A percentile compares a stretch with the other conserved stretches of the same genome.
phyloP scores from a whole-genome alignment of 176 grass and related monocot genomes.

The Thinopyrum elongatum region DNA sequence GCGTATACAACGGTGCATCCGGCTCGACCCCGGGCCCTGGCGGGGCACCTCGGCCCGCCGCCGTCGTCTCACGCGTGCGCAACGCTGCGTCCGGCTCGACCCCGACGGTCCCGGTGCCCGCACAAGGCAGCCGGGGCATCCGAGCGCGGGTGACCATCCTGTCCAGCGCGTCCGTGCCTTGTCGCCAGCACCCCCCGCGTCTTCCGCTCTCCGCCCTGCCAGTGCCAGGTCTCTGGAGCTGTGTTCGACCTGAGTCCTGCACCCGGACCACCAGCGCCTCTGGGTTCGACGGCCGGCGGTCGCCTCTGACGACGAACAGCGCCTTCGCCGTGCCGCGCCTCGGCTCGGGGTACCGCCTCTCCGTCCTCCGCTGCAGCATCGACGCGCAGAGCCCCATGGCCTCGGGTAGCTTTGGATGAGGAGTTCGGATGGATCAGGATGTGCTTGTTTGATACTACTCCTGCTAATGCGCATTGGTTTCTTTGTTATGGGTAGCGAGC shows the following conservation, averaged over 20 bases:
- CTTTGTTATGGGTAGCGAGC: constrained; percentile 20
- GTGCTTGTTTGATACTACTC: neutral
- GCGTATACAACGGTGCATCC: neutral
- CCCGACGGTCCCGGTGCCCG: neutral
- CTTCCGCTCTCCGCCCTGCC: neutral
- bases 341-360: neutral
- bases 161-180: neutral
- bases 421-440: neutral
- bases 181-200: neutral
- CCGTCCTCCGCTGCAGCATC: constrained; percentile 6
- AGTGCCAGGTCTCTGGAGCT: neutral
- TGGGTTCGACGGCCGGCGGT: neutral
- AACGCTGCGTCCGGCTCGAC: constrained; percentile 5
- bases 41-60: neutral
- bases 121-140: constrained; percentile 4
- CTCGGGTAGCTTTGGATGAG: neutral
- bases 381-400: constrained; percentile 45
- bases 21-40: neutral
- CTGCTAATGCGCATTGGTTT: neutral
- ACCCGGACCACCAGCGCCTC: constrained; percentile 13
- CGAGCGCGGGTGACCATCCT: neutral
- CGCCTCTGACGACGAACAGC: constrained; percentile 36
- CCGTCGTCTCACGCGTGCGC: neutral
- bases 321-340: neutral
- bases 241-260: neutral